A percentile compares a stretch with the other conserved stretches of the same genome.
Conservation (phyloP, 1,139 yeast species). For the Meyerozyma carpophila region DNA sequence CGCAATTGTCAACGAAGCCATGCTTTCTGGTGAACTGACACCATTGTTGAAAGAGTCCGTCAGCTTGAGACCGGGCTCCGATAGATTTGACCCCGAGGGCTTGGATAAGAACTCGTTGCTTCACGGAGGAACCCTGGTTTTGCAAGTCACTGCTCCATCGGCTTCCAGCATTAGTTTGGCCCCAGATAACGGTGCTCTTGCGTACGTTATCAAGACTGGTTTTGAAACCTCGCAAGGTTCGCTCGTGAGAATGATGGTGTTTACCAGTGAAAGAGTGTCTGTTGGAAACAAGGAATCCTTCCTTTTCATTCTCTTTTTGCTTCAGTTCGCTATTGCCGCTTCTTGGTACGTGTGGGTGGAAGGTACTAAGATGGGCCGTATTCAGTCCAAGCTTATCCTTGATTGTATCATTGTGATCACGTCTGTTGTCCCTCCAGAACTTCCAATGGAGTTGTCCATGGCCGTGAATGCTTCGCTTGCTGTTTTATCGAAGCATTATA, state of each 20-base stretch:
- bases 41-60: slow-evolving; percentile 92
- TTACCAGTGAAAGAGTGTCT: slow-evolving; percentile 92
- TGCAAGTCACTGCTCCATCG: slow-evolving; percentile 79
- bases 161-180: slow-evolving; percentile 47
- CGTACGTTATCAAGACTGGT: slow-evolving; percentile 88
- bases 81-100: slow-evolving; percentile 67
- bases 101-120: slow-evolving; percentile 83
- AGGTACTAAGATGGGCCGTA: slow-evolving; percentile 93
- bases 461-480: slow-evolving; percentile 92
- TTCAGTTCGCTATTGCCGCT: slow-evolving; percentile 90
- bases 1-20: slow-evolving; percentile 93
- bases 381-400: slow-evolving; percentile 85
- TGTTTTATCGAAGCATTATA: slow-evolving; percentile 79
- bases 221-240: slow-evolving; percentile 97
- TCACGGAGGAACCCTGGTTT: slow-evolving; percentile 95
- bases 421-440: slow-evolving; percentile 97
- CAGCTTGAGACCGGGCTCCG: slow-evolving; percentile 72
- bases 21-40: slow-evolving; percentile 97
- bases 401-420: slow-evolving; percentile 95
- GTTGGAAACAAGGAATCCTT: slow-evolving; percentile 95
- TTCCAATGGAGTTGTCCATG: slow-evolving; percentile 98
- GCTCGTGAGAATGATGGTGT: slow-evolving; percentile 95
- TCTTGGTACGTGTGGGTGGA: slow-evolving; percentile 98
- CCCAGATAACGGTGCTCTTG: slow-evolving; percentile 92
- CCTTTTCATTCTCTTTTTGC: slow-evolving; percentile 82